Evolutionary conservation across 2,329 filamentous ascomycete genomes (phyloP), one percentile per base, ranked within the genome.

Genomic region (Ramichloridium luteum): DNA sequence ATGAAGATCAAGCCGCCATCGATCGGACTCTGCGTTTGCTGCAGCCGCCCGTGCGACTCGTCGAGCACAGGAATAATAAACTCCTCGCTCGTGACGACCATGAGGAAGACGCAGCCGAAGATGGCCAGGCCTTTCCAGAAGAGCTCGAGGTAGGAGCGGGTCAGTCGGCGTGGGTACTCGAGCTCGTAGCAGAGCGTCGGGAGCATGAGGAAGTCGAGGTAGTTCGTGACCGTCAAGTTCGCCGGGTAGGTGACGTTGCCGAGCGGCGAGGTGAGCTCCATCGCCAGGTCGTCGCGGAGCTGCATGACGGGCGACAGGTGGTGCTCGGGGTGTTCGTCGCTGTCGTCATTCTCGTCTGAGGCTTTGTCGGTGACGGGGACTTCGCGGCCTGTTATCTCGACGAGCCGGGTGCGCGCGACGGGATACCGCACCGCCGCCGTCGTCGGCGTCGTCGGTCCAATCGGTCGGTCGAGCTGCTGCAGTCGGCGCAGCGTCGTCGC

Each of bases 161-260:
- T 61, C 9, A 69, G 55, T 8, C 73, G 85, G 29, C 90, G 78
- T 2, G 90, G 90, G 55, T 96, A 98, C 55, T 96, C 88, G 30
- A 96, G 69, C 59, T 98, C 90, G 59, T 98, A 98, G 66, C 90
- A 98, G 13, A 98, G 71, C 0, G 90, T 98, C 11, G 90, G 90
- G 50, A 86, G 96, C 51, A 90, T 73, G 8, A 94, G 64, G 55
- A 79, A 96, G 61, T 96, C 90, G 35, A 73, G 44, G 53, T 82
- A 94, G 60, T 96, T 96, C 44, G 62, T 48, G 56, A 79, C 67
- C 1, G 81, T 90, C 28, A 98, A 69, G 56, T 96, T 98, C 41
- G 75, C 68, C 1, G 90, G 90, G 54, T 93, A 98, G 0, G 85
- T 88, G 41, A 90, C 74, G 47, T 80, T 80, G 37, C 90, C 90